phyloP scores from a whole-genome alignment of 202 grass and related monocot genomes.

The Zoysia matrella region DNA sequence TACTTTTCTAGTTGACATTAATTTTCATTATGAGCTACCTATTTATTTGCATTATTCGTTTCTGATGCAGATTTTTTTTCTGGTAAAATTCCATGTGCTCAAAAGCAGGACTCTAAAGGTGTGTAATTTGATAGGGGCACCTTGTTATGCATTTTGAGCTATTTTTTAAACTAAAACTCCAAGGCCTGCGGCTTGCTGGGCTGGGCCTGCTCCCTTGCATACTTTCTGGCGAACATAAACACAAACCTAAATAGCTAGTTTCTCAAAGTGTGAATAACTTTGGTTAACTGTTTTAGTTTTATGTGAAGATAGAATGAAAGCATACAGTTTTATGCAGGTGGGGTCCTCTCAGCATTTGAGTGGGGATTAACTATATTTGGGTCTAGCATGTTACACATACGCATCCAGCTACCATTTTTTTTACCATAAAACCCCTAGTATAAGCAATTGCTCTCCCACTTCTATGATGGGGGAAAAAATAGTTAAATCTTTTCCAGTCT shows the following conservation, averaged over 20 bases:
- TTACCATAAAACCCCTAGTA: background rate
- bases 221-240: no score
- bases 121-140: background rate
- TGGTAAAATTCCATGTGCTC: slow-evolving; percentile 8
- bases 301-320: no score
- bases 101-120: slow-evolving; percentile 17
- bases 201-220: no score
- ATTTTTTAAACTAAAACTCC: background rate
- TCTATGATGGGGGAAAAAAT: background rate
- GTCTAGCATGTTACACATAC: no score
- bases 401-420: background rate
- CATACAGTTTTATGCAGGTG: no score
- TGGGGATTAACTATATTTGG: no score
- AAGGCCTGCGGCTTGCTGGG: no score
- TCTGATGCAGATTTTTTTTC: slow-evolving; percentile 8
- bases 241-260: no score
- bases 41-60: slow-evolving; percentile 10
- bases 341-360: no score
- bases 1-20: background rate
- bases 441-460: background rate
- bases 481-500: background rate
- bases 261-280: no score
- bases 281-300: no score
- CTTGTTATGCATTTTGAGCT: slow-evolving; percentile 7
- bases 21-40: slow-evolving; percentile 26